Evolutionary conservation across 345 rosid species (phyloP).

Genomic region (Gossypium sturtianum): DNA sequence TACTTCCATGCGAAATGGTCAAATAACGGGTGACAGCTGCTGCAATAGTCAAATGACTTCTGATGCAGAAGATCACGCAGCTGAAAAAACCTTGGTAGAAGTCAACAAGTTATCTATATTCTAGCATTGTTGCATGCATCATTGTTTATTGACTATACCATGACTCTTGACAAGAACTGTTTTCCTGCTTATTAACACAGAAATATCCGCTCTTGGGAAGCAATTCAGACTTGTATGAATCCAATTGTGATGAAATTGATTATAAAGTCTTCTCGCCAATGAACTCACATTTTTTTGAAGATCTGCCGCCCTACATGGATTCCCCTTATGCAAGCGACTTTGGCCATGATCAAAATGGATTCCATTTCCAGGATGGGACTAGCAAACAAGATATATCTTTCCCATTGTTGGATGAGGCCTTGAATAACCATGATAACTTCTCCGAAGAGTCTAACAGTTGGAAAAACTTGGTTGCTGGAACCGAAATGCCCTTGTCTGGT

Average conservation of each 20-base stretch:
- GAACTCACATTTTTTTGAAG: constrained; percentile 30
- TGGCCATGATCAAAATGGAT: constrained; percentile 45
- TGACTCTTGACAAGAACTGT: neutral
- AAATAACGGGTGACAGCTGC: neutral
- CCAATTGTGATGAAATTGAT: constrained; percentile 28
- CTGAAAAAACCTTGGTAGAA: constrained; percentile 30
- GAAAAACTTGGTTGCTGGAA: constrained; percentile 25
- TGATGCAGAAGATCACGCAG: neutral
- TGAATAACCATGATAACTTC: constrained; percentile 38
- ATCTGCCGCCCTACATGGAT: constrained; percentile 31
- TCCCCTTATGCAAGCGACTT: constrained; percentile 64
- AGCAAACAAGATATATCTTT: constrained; percentile 47
- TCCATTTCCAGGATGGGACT: constrained; percentile 50
- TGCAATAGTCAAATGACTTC: neutral
- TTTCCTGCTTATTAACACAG: constrained; percentile 23
- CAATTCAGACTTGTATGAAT: constrained; percentile 19
- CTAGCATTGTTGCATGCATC: neutral
- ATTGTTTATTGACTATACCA: neutral
- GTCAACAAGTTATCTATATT: constrained; percentile 18
- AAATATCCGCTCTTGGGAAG: constrained; percentile 27
- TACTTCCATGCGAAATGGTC: neutral
- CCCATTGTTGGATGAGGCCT: constrained; percentile 46
- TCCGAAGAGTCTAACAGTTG: constrained; percentile 32
- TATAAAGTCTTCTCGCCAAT: constrained; percentile 43
- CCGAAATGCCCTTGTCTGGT: constrained; percentile 25